phyloP scores from a whole-genome alignment of 2,329 filamentous ascomycete genomes.

The Dothideomycetes sp. region DNA sequence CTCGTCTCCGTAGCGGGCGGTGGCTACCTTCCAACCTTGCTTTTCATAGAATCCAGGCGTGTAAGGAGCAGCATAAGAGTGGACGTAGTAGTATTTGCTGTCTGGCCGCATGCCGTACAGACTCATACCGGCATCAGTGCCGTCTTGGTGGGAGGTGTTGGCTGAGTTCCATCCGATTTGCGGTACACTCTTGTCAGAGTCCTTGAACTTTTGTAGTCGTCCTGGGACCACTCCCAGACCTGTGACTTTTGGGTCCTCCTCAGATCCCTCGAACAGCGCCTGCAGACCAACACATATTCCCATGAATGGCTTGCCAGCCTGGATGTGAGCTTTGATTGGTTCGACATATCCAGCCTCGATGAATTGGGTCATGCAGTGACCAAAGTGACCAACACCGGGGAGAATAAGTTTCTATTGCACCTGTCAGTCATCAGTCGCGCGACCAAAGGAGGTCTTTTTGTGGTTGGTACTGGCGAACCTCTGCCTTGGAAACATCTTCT shows the following conservation, averaged over 20 bases:
- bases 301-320: constrained; percentile 92
- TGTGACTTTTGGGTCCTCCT: constrained; percentile 59
- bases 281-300: constrained; percentile 93
- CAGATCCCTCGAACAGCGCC: constrained; percentile 76
- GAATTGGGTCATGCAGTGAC: constrained; percentile 84
- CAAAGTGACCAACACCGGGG: constrained; percentile 94
- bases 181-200: constrained; percentile 75
- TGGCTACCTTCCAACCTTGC: constrained; percentile 86
- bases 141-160: constrained; percentile 40
- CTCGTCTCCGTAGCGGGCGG: constrained; percentile 75
- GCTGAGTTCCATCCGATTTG: constrained; percentile 99
- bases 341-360: constrained; percentile 71
- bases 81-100: constrained; percentile 98
- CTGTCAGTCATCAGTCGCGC: constrained; percentile 22
- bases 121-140: constrained; percentile 33
- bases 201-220: constrained; percentile 64
- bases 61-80: constrained; percentile 83
- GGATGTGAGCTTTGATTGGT: constrained; percentile 72
- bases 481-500: constrained; percentile 71
- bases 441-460: background rate
- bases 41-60: constrained; percentile 60
- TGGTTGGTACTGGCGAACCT: constrained; percentile 42
- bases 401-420: constrained; percentile 71
- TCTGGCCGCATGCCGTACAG: constrained; percentile 69
- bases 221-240: constrained; percentile 69